Percentiles rank a stretch among this genome's conserved stretches.
These are phyloP conservation scores for Pyricularia grisea DNA, from an alignment of 2,329 filamentous ascomycete genomes.

Conservation along the genomic window DNA sequence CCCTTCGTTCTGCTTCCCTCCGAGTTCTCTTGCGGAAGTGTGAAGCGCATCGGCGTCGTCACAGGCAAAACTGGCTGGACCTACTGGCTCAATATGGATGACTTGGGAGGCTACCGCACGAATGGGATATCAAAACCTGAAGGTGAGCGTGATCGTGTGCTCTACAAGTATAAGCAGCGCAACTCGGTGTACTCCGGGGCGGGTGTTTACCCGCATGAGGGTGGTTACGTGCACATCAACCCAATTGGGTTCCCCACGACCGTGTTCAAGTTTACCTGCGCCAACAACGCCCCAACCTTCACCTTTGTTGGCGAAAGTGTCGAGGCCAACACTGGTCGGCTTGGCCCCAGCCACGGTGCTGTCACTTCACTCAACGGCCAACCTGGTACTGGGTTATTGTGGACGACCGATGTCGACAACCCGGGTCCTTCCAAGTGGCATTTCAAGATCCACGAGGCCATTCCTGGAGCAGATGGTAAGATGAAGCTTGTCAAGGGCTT, in stretches of 20 bases:
- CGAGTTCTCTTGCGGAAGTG: slow-evolving; percentile 31
- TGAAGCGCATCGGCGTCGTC: slow-evolving; percentile 36
- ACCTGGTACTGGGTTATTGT: slow-evolving; percentile 44
- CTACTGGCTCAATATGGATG: slow-evolving; percentile 37
- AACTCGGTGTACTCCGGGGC: slow-evolving; percentile 39
- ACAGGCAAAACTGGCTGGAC: slow-evolving; percentile 41
- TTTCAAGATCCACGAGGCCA: slow-evolving; percentile 80
- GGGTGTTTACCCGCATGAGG: slow-evolving; percentile 34
- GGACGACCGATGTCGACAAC: slow-evolving; percentile 43
- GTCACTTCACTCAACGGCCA: slow-evolving; percentile 44
- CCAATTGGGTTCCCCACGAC: slow-evolving; percentile 44
- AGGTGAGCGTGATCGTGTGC: slow-evolving; percentile 23
- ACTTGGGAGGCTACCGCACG: slow-evolving; percentile 38
- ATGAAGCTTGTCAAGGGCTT: slow-evolving; percentile 41
- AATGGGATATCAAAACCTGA: slow-evolving; percentile 23
- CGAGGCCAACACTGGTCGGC: slow-evolving; percentile 38
- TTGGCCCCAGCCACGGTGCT: slow-evolving; percentile 48
- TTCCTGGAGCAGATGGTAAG: slow-evolving; percentile 38
- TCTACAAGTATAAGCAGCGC: slow-evolving; percentile 33
- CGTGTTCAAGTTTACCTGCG: slow-evolving; percentile 49
- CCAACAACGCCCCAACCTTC: slow-evolving; percentile 40
- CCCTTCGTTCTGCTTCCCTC: slow-evolving; percentile 33
- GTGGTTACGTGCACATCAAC: slow-evolving; percentile 39
- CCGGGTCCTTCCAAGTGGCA: slow-evolving; percentile 24
- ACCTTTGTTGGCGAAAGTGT: slow-evolving; percentile 41